phyloP scores from a whole-genome alignment of 2,329 filamentous ascomycete species.

The Ceratocystis albifundus region DNA sequence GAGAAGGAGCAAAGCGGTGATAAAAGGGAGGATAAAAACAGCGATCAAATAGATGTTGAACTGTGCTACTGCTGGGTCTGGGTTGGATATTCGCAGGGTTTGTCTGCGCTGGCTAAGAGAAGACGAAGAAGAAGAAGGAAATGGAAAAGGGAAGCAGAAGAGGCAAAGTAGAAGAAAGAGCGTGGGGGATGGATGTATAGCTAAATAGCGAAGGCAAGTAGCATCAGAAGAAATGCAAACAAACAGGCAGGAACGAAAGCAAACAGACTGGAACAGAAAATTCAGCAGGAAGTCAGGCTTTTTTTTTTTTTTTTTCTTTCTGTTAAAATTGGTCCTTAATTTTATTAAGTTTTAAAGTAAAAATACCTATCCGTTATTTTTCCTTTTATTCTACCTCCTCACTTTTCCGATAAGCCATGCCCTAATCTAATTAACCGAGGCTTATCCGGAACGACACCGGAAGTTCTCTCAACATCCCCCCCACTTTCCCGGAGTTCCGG shows the following conservation, averaged over 20 bases:
- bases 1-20: neutral
- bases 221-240: neutral
- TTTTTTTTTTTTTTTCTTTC: too few relatives aligned
- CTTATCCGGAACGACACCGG: too few relatives aligned
- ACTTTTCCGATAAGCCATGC: too few relatives aligned
- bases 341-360: too few relatives aligned
- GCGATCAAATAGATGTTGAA: neutral
- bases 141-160: neutral
- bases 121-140: neutral
- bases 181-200: neutral
- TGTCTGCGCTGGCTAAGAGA: neutral
- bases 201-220: neutral
- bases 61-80: neutral
- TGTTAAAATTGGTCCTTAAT: too few relatives aligned
- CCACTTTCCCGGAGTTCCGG: too few relatives aligned
- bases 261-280: neutral
- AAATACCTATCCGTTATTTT: too few relatives aligned
- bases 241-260: neutral
- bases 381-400: too few relatives aligned
- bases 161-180: neutral
- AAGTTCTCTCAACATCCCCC: too few relatives aligned
- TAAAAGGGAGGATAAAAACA: neutral
- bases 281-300: too few relatives aligned
- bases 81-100: constrained; percentile 3
- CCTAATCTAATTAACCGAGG: too few relatives aligned